Evolutionary conservation across 495 filamentous ascomycete species (phyloP), one percentile per base, ranked within the genome.

Genomic region (Hypoxylon perforatum): DNA sequence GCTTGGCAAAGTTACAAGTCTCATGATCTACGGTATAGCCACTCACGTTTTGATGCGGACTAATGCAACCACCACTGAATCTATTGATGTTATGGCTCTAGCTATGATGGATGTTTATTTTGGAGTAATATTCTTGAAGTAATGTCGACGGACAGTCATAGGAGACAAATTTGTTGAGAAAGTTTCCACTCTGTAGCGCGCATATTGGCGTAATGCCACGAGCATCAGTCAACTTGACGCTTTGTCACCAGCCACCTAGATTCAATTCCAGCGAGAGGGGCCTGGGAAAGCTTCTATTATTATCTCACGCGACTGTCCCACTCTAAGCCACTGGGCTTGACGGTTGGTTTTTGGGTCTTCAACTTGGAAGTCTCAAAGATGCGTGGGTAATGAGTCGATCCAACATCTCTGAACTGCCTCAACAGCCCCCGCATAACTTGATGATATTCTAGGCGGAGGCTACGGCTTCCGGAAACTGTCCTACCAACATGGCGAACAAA

Each of bases 51-150:
- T 17, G 36, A 15, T 28, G 2, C 42, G 18, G 28, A 38, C 30
- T 25, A 36, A 47, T 21, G 25, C 44, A 54, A 22, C 49, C 63
- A 56, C 57, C 58, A 23, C 57, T 57, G 44, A 56, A 66, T 28
- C 46, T 48, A 42, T 42, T 39, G 53, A 28, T 4, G n/a, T 44
- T 46, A 45, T 25, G 36, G 45, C 4, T 53, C 10, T 38, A 23
- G 7, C 7, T 28, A 28, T 28, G 25, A 28, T 7, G 25, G 7
- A 7, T 28, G 7, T 28, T 7, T 7, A 3, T 7, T 57, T 51
- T 18, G 39, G 33, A 28, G 36, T 15, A 44, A 28, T 19, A 28
- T 41, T 14, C 30, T 38, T 52, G 38, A 50, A n/a, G 21, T 10
- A 42, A 53, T 35, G 15, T 15, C 36, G 6, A 23, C 28, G 22